phyloP scores from a whole-genome alignment of 192 early-diverging fungal genomes.

The Coemansia sp. region DNA sequence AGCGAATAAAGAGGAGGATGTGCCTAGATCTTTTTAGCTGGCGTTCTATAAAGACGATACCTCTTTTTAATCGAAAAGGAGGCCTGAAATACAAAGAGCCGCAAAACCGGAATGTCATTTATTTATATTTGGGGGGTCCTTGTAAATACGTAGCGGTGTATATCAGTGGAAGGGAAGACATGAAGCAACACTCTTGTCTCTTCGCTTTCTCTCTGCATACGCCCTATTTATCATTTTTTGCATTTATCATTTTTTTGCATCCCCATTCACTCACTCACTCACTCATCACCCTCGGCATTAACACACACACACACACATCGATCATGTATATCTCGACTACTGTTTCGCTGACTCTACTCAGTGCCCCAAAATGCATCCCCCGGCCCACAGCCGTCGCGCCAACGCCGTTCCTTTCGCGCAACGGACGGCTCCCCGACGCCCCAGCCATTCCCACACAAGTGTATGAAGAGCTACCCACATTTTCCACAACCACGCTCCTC shows the following conservation, averaged over 20 bases:
- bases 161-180: not conserved
- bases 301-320: not conserved
- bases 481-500: constrained; percentile 7
- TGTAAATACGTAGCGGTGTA: not conserved
- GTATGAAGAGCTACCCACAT: constrained; percentile 1
- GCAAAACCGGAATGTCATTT: not conserved
- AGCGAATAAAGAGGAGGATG: not conserved
- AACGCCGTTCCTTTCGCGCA: not conserved
- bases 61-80: not conserved
- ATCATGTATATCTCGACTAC: not conserved
- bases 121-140: not conserved
- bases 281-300: not conserved
- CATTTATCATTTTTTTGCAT: constrained; percentile 7
- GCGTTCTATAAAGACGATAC: not conserved
- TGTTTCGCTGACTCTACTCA: not conserved
- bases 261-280: not conserved
- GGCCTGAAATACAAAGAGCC: not conserved
- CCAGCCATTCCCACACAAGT: too few relatives aligned
- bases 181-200: not conserved
- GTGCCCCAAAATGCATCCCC: constrained; percentile 5
- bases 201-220: not conserved
- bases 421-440: constrained; percentile 3
- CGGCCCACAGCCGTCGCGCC: not conserved
- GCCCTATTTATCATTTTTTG: not conserved
- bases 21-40: not conserved